Percentiles rank a stretch among this genome's conserved stretches.
These are phyloP conservation scores for Leccinum subgranulosum DNA, from an alignment of 768 basidiomycete genomes.

Conservation along the genomic window DNA sequence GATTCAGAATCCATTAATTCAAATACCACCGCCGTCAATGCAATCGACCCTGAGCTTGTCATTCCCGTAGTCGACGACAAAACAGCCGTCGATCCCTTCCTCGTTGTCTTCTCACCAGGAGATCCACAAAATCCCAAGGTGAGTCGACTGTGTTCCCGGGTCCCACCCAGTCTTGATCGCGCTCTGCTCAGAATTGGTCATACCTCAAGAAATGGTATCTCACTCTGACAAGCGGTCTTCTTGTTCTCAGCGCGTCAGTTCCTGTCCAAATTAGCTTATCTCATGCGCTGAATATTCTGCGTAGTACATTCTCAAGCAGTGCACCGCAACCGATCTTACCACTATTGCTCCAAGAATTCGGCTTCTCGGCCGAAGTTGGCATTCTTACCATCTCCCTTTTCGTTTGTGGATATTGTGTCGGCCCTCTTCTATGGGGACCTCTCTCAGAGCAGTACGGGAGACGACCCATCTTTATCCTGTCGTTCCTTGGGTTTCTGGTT, in stretches of 20 bases:
- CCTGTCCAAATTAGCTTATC: neutral
- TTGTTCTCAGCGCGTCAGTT: constrained; percentile 56
- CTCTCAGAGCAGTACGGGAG: constrained; percentile 56
- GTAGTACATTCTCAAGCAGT: constrained; percentile 62
- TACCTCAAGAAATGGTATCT: constrained; percentile 46
- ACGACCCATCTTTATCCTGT: constrained; percentile 52
- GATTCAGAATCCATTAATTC: constrained; percentile 18
- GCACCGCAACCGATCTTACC: constrained; percentile 50
- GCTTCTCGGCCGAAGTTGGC: constrained; percentile 48
- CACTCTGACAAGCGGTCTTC: constrained; percentile 44
- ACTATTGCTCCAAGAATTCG: constrained; percentile 44
- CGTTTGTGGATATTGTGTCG: constrained; percentile 65
- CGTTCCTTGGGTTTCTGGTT: constrained; percentile 57
- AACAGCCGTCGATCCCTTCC: constrained; percentile 20
- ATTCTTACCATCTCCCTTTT: constrained; percentile 60
- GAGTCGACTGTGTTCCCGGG: neutral
- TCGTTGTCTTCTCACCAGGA: constrained; percentile 31
- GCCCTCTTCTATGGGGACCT: constrained; percentile 59
- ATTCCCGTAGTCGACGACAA: constrained; percentile 15
- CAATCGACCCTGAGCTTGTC: constrained; percentile 13
- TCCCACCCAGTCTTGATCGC: neutral
- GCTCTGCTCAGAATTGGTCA: constrained; percentile 47
- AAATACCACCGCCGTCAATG: constrained; percentile 8
- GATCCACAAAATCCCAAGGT: constrained; percentile 51
- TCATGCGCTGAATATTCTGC: neutral